These are phyloP conservation scores for Monocercomonoides exilis DNA, from an alignment of 78 protist species.

Conservation along the genomic window DNA sequence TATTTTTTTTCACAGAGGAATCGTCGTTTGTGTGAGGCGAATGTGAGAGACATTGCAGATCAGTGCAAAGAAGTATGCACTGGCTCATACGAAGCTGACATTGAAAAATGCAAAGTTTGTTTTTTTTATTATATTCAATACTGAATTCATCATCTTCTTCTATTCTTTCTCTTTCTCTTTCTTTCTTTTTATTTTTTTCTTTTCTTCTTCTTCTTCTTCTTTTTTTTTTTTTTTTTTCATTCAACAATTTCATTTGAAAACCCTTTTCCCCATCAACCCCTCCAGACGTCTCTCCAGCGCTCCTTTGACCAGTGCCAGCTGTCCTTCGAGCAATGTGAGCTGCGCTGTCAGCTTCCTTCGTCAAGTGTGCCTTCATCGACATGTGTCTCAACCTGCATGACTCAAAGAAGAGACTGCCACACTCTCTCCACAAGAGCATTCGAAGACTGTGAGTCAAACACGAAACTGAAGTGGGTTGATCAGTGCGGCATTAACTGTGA, in stretches of 20 bases:
- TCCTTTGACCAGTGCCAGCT: not conserved
- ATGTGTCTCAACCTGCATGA: not conserved
- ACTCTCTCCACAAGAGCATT: not conserved
- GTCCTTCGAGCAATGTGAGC: not conserved
- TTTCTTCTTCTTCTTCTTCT: no score
- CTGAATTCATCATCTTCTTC: no score
- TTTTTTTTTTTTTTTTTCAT: no score
- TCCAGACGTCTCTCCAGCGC: not conserved
- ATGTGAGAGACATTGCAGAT: not conserved
- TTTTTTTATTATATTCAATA: no score
- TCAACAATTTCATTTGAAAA: no score
- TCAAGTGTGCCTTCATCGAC: not conserved
- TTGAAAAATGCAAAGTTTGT: not conserved
- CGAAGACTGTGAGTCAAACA: not conserved
- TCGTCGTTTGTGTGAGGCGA: not conserved
- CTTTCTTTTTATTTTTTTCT: no score
- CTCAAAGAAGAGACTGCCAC: no score
- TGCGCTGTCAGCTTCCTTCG: not conserved
- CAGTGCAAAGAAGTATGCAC: not conserved
- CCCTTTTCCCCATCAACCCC: no score
- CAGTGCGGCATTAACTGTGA: not conserved
- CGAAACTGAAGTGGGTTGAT: not conserved
- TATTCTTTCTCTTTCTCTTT: no score
- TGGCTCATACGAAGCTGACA: not conserved
- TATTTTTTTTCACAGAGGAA: not conserved